phyloP scores from a whole-genome alignment of 1,284 basidiomycete species.

The Ceratobasidium sp. region DNA sequence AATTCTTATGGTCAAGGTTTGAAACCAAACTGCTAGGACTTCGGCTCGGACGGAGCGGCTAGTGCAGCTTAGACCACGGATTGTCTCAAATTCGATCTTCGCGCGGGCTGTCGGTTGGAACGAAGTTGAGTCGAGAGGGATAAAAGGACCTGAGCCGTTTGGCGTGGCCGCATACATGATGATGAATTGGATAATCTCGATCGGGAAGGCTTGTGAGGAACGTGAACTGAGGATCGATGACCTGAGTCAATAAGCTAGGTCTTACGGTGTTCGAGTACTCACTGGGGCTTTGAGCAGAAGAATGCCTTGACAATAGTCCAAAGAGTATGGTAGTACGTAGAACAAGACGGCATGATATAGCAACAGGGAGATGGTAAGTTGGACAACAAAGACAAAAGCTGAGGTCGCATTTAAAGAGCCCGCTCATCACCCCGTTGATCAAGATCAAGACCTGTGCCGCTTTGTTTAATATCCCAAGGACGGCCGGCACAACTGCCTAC shows the following conservation, averaged over 20 bases:
- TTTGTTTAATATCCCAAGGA: too few species aligned
- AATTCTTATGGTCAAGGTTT: not conserved
- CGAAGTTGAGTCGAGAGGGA: constrained; percentile 22
- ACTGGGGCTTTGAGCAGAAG: not conserved
- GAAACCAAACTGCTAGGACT: constrained; percentile 23
- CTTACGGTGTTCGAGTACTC: not conserved
- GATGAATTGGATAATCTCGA: constrained; percentile 14
- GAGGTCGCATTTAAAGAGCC: too few species aligned
- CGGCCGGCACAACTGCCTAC: too few species aligned
- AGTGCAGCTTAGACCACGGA: constrained; percentile 23
- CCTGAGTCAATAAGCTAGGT: not conserved
- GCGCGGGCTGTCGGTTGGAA: constrained; percentile 8
- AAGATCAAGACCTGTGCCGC: too few species aligned
- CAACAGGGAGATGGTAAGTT: not conserved
- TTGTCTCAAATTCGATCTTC: not conserved
- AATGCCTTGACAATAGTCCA: not conserved
- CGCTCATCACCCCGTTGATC: too few species aligned
- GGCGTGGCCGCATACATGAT: not conserved
- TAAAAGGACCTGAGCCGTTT: not conserved
- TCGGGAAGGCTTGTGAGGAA: not conserved
- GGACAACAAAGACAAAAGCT: too few species aligned
- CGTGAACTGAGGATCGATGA: not conserved
- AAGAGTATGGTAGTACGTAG: not conserved
- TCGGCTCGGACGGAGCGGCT: constrained; percentile 5
- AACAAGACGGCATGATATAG: not conserved